Evolutionary conservation across 2,329 filamentous ascomycete genomes (phyloP).

Genomic region (Calcarisporium arbuscula): DNA sequence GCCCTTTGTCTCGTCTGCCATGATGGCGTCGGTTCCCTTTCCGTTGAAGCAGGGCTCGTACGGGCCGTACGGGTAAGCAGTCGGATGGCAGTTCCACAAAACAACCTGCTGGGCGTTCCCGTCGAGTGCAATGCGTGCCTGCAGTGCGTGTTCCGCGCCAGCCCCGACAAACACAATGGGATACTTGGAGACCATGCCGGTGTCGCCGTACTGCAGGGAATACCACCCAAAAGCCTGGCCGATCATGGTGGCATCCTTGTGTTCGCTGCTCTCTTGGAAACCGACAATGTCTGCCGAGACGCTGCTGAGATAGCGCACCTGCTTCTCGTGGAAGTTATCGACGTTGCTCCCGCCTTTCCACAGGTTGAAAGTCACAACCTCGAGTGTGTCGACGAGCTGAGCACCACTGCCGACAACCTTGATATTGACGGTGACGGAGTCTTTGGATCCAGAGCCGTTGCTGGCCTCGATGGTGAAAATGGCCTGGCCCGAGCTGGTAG

Average conservation of each 20-base stretch:
- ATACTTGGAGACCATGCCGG: conserved; percentile 30
- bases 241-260: conserved; percentile 23
- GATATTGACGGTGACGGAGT: conserved; percentile 20
- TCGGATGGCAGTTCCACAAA: conserved; percentile 29
- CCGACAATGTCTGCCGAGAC: conserved; percentile 27
- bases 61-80: conserved; percentile 30
- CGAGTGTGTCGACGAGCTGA: conserved; percentile 22
- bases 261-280: conserved; percentile 28
- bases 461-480: conserved; percentile 21
- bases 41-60: conserved; percentile 33
- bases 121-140: conserved; percentile 28
- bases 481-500: conserved; percentile 9
- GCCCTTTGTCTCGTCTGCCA: conserved; percentile 24
- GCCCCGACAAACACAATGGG: conserved; percentile 24
- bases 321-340: conserved; percentile 31
- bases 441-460: conserved; percentile 12
- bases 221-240: conserved; percentile 32
- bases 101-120: conserved; percentile 22
- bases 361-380: conserved; percentile 28
- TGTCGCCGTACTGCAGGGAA: conserved; percentile 24
- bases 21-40: conserved; percentile 22
- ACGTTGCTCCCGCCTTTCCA: conserved; percentile 31
- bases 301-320: conserved; percentile 26
- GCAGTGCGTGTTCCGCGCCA: conserved; percentile 20
- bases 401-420: conserved; percentile 17